A percentile compares a stretch with the other conserved stretches of the same genome.
These are phyloP conservation scores for Tricholoma hemisulphureum DNA, from an alignment of 768 basidiomycete genomes.

Conservation along the genomic window DNA sequence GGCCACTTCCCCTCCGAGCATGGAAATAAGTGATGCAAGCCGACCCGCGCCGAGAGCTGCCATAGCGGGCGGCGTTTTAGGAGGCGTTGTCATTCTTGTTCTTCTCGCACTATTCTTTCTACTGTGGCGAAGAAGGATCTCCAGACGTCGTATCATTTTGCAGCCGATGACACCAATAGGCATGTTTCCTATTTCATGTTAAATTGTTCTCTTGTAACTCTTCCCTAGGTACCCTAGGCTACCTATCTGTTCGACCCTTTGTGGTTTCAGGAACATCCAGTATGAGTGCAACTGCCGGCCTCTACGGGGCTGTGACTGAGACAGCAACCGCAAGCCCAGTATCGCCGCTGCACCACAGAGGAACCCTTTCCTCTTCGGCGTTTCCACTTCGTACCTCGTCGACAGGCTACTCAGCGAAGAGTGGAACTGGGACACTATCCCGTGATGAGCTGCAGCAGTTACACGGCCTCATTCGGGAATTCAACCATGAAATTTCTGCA, in stretches of 20 bases:
- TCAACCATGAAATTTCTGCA: slow-evolving; percentile 5
- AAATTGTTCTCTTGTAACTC: background rate
- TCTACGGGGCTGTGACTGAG: background rate
- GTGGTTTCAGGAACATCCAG: background rate
- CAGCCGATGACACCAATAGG: background rate
- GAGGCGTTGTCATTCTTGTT: background rate
- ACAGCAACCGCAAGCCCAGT: background rate
- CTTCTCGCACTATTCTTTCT: background rate
- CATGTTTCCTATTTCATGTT: background rate
- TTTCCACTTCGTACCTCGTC: background rate
- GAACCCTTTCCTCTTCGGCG: background rate
- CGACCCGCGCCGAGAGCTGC: background rate
- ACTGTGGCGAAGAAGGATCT: background rate
- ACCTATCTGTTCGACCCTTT: background rate
- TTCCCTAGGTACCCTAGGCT: background rate
- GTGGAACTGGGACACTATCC: background rate
- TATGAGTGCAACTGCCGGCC: background rate
- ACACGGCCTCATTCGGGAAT: slow-evolving; percentile 1
- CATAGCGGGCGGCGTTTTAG: background rate
- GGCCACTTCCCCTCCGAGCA: background rate
- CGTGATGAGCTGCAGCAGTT: slow-evolving; percentile 4
- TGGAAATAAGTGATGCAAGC: background rate
- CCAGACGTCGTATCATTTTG: background rate
- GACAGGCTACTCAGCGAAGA: background rate
- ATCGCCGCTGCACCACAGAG: background rate